Evolutionary conservation across 2,329 filamentous ascomycete species (phyloP), one percentile per base, ranked within the genome.

Genomic region (Curvularia hawaiiensis): DNA sequence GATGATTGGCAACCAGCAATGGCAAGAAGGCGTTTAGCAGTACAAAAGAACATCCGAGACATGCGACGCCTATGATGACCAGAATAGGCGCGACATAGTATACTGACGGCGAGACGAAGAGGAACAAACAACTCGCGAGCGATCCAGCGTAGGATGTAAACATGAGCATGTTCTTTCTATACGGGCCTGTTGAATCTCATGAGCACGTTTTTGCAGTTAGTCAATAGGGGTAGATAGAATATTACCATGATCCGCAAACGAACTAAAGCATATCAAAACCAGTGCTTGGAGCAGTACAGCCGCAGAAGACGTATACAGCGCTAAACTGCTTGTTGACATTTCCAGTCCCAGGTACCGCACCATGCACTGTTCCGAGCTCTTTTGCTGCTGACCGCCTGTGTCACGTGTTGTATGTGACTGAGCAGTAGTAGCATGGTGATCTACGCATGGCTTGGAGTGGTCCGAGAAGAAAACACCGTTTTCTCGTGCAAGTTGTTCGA

Each of bases 1-100:
- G 89, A 72, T 97, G 90, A 66, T 96, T 88, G 41, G 92, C 85
- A 47, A 97, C 92, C 12, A 97, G 82, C 2, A 97, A 82, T 0
- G 94, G 94, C 22, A 98, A 79, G 67, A 96, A 97, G 0, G 92
- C 95, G 78, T 98, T 98, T 24, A 97, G 81, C n/a, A 98, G 81
- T 2, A 97, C 93, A 74, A 97, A 97, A 0, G 92, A 96, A n/a
- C 91, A 92, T 18, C 94, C 94, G 65, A 97, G 92, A 39, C 91
- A 92, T 1, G 91, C 93, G 70, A 97, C 96, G 41, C 91, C 90
- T 40, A 97, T 79, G 62, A 97, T 90, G 28, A 92, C 91, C 40
- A 97, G 82, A 3, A 97, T 63, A 0, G 90, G 90, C 24, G 89
- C 93, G 7, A 97, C 75, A 3, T 96, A 76, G 72, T 96, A 97